These are phyloP conservation scores for Curvularia verruculosa DNA, from an alignment of 2,329 filamentous ascomycete genomes.

Conservation along the genomic window DNA sequence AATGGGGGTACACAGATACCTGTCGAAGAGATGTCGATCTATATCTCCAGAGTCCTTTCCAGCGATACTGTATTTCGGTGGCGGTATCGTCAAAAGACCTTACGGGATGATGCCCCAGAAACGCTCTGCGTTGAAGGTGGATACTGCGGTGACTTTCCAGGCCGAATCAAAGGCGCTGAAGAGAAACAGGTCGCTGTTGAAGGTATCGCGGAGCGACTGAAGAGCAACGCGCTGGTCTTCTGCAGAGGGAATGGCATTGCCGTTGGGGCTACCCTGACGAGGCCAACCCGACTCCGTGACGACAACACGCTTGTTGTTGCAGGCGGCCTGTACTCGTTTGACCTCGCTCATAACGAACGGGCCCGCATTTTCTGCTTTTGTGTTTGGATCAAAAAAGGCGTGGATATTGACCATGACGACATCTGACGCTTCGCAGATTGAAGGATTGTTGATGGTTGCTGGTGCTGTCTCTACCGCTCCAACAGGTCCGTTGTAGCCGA, in stretches of 20 bases:
- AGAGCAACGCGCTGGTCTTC: conserved; percentile 71
- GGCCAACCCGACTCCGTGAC: conserved; percentile 90
- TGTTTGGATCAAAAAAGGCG: conserved; percentile 77
- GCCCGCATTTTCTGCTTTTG: conserved; percentile 67
- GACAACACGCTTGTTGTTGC: conserved; percentile 65
- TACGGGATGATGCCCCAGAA: conserved; percentile 67
- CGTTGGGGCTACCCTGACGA: conserved; percentile 68
- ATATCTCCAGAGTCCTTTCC: neutral
- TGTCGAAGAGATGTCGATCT: conserved; percentile 2
- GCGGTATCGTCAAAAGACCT: neutral
- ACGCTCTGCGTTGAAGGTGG: conserved; percentile 73
- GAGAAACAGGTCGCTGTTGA: conserved; percentile 67
- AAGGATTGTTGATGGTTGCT: conserved; percentile 68
- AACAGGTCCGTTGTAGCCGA: conserved; percentile 74
- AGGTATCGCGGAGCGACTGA: conserved; percentile 65
- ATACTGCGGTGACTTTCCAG: conserved; percentile 72
- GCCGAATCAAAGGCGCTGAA: conserved; percentile 80
- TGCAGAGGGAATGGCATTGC: conserved; percentile 69
- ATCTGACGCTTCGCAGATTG: conserved; percentile 75
- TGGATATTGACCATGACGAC: conserved; percentile 84
- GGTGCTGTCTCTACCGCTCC: conserved; percentile 82
- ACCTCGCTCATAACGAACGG: conserved; percentile 67
- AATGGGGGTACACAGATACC: conserved; percentile 20
- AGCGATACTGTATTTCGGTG: neutral
- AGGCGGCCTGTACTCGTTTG: conserved; percentile 55